These are phyloP conservation scores for Beauveria medogensis DNA, from an alignment of 2,329 filamentous ascomycete genomes.

Conservation along the genomic window DNA sequence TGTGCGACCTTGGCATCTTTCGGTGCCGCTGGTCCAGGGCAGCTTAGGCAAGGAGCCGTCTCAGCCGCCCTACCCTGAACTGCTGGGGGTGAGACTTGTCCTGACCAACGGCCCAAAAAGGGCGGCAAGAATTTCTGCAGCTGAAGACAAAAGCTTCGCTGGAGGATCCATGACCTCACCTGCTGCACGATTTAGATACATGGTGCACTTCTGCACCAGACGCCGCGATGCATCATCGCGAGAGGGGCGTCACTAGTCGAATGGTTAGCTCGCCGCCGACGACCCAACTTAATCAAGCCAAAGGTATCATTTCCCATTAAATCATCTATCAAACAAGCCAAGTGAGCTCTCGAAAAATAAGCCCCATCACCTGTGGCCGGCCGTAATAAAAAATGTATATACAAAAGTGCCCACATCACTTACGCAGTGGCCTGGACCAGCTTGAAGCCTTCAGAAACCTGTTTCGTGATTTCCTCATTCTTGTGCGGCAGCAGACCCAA, in stretches of 20 bases:
- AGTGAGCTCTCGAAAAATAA: not conserved
- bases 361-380: not conserved
- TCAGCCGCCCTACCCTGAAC: not conserved
- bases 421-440: slow-evolving; percentile 56
- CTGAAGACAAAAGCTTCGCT: not conserved
- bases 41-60: not conserved
- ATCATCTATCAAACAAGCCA: not conserved
- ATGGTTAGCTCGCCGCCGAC: too few species aligned
- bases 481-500: slow-evolving; percentile 85
- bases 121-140: not conserved
- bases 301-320: not conserved
- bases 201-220: too few species aligned
- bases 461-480: slow-evolving; percentile 79
- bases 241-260: too few species aligned
- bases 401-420: slow-evolving; percentile 10
- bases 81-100: not conserved
- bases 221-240: too few species aligned
- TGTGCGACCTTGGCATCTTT: not conserved
- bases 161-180: not conserved
- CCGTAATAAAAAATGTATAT: slow-evolving; percentile 2
- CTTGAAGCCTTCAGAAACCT: slow-evolving; percentile 68
- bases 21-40: not conserved
- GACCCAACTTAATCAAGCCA: not conserved
- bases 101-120: not conserved
- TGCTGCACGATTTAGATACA: not conserved